A percentile compares a stretch with the other conserved stretches of the same genome.
These are phyloP conservation scores for Hura crepitans DNA, from an alignment of 441 rosid species.

Conservation along the genomic window DNA sequence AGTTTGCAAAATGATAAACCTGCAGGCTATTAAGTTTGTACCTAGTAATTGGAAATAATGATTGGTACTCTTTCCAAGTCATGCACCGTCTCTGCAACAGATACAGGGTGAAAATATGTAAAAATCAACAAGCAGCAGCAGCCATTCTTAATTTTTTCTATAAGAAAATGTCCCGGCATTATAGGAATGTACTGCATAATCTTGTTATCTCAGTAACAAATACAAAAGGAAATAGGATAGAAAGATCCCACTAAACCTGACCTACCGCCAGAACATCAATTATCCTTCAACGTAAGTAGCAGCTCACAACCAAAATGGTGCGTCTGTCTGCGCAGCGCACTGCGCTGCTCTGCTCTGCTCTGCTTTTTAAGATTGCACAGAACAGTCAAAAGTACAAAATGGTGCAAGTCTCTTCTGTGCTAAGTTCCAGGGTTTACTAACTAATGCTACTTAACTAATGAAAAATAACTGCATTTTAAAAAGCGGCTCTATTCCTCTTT, in stretches of 20 bases:
- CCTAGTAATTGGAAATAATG: no score
- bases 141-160: not conserved
- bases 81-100: no score
- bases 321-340: no score
- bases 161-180: not conserved
- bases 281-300: not conserved
- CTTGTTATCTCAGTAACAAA: constrained; percentile 9
- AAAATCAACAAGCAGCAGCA: not conserved
- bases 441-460: constrained; percentile 18
- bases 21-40: no score
- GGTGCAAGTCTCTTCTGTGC: constrained; percentile 24
- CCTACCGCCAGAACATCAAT: constrained; percentile 5
- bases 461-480: constrained; percentile 12
- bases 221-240: not conserved
- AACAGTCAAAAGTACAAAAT: constrained; percentile 25
- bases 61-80: no score
- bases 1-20: no score
- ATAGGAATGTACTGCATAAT: constrained; percentile 6
- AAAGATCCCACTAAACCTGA: constrained; percentile 16
- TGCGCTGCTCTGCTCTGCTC: constrained; percentile 18
- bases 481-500: constrained; percentile 33
- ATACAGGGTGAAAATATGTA: not conserved
- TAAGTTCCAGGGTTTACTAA: constrained; percentile 19
- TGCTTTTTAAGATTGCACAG: constrained; percentile 20
- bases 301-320: constrained; percentile 15